phyloP scores from a whole-genome alignment of 1,284 basidiomycete species.

The Fomes fomentarius region DNA sequence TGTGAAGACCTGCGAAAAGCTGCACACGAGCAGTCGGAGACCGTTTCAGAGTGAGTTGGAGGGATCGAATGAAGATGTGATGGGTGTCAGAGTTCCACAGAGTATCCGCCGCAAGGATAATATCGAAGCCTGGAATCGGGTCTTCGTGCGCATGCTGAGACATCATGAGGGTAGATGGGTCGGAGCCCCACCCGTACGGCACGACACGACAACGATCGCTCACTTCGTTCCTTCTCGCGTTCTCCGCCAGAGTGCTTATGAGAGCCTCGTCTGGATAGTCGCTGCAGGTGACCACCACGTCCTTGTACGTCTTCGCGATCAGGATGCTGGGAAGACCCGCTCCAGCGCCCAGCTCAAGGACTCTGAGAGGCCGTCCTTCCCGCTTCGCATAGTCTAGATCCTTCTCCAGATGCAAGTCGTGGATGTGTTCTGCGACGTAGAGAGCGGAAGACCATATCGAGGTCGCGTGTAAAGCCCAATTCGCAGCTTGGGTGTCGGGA shows the following conservation, averaged over 20 bases:
- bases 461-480: conserved; percentile 76
- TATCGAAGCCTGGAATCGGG: conserved; percentile 49
- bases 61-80: conserved; percentile 51
- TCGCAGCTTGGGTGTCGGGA: conserved; percentile 65
- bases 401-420: conserved; percentile 42
- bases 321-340: conserved; percentile 73
- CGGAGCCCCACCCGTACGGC: conserved; percentile 68
- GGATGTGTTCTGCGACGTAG: conserved; percentile 65
- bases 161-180: conserved; percentile 40
- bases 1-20: conserved; percentile 72
- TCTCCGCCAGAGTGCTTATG: conserved; percentile 58
- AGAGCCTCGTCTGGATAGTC: conserved; percentile 75
- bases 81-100: conserved; percentile 73
- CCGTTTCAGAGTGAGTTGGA: conserved; percentile 50
- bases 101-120: conserved; percentile 73
- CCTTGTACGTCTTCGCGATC: conserved; percentile 51
- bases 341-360: conserved; percentile 76
- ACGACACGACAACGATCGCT: conserved; percentile 47
- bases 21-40: conserved; percentile 51
- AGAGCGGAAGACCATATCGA: conserved; percentile 72
- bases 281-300: conserved; percentile 52
- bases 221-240: conserved; percentile 55
- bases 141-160: neutral
- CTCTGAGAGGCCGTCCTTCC: conserved; percentile 33
- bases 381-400: conserved; percentile 22